phyloP scores from a whole-genome alignment of 2,329 filamentous ascomycete species.

The Colletotrichum spaethianum region DNA sequence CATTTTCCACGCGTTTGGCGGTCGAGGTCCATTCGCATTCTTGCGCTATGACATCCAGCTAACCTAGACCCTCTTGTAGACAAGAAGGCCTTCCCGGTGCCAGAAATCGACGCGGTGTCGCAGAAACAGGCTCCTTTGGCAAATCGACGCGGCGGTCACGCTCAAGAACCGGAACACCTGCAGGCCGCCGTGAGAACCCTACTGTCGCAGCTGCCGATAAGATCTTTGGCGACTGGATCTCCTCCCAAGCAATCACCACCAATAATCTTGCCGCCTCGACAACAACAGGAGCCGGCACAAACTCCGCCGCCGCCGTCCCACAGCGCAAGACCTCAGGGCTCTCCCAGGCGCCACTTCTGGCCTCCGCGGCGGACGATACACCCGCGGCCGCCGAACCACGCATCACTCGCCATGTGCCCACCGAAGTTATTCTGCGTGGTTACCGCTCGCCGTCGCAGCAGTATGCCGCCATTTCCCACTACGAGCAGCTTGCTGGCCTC shows the following conservation, averaged over 20 bases:
- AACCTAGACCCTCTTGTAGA: conserved; percentile 51
- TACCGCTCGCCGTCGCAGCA: conserved; percentile 76
- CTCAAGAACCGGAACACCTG: conserved; percentile 72
- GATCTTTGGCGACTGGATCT: conserved; percentile 72
- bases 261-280: conserved; percentile 42
- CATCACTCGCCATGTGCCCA: conserved; percentile 59
- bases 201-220: conserved; percentile 74
- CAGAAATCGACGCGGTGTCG: conserved; percentile 67
- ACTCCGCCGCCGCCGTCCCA: conserved; percentile 29
- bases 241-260: conserved; percentile 57
- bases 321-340: conserved; percentile 55
- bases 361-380: conserved; percentile 56
- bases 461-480: conserved; percentile 92
- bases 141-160: conserved; percentile 76
- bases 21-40: neutral
- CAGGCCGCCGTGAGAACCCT: conserved; percentile 70
- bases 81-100: conserved; percentile 66
- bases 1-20: neutral
- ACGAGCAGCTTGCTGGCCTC: conserved; percentile 86
- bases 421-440: conserved; percentile 89
- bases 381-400: conserved; percentile 48
- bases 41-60: conserved; percentile 30
- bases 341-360: conserved; percentile 50
- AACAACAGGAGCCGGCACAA: conserved; percentile 5
- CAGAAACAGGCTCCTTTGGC: conserved; percentile 76